These are phyloP conservation scores for Neurospora pannonica DNA, from an alignment of 495 filamentous ascomycete genomes.

Conservation along the genomic window DNA sequence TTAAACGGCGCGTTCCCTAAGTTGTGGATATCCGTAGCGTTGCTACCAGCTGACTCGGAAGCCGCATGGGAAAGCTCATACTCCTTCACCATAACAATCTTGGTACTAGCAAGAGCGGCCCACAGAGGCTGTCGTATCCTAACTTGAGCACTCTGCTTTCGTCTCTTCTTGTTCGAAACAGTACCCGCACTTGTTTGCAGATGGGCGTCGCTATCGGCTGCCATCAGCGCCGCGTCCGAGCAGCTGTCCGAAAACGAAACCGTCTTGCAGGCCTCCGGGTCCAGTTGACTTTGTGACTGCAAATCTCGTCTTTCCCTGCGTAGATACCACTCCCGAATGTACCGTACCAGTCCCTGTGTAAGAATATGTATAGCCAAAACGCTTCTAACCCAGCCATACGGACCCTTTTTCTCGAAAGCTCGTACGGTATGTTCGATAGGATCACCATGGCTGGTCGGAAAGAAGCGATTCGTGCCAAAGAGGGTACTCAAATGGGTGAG, in stretches of 20 bases:
- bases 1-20: slow-evolving; percentile 69
- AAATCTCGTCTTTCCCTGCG: slow-evolving; percentile 41
- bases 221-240: slow-evolving; percentile 34
- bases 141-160: slow-evolving; percentile 81
- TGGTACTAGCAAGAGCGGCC: slow-evolving; percentile 88
- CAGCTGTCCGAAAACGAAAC: slow-evolving; percentile 19
- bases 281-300: slow-evolving; percentile 31
- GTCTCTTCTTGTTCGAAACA: slow-evolving; percentile 63
- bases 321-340: slow-evolving; percentile 51
- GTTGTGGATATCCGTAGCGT: slow-evolving; percentile 69
- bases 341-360: slow-evolving; percentile 64
- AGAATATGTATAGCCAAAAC: slow-evolving; percentile 81
- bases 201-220: slow-evolving; percentile 36
- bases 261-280: slow-evolving; percentile 41
- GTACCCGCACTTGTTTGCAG: slow-evolving; percentile 19
- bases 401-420: slow-evolving; percentile 37
- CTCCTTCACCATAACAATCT: slow-evolving; percentile 87
- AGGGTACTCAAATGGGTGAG: slow-evolving; percentile 30
- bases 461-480: slow-evolving; percentile 32
- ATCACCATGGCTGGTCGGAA: slow-evolving; percentile 29
- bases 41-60: slow-evolving; percentile 60
- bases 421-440: slow-evolving; percentile 31
- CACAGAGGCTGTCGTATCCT: slow-evolving; percentile 85
- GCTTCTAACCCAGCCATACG: slow-evolving; percentile 45
- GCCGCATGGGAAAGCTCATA: slow-evolving; percentile 77